phyloP scores from a whole-genome alignment of 768 basidiomycete genomes.

The Boletus sp. region DNA sequence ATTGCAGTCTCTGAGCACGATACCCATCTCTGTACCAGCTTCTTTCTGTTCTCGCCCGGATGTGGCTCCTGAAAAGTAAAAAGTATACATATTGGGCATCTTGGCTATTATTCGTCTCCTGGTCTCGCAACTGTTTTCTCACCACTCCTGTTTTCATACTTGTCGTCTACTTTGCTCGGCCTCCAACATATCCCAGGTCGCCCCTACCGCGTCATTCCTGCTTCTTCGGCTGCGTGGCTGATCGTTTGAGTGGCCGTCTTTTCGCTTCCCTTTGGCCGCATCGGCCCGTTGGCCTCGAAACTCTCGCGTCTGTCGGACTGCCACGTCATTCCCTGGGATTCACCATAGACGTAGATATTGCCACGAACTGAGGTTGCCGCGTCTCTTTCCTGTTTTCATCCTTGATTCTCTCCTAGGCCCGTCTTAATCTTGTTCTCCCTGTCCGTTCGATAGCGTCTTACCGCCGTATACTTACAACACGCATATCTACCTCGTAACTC shows the following conservation, averaged over 20 bases:
- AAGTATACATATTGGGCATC: conserved; percentile 36
- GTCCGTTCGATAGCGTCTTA: not conserved
- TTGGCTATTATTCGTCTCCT: conserved; percentile 27
- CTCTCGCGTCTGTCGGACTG: conserved; percentile 5
- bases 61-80: conserved; percentile 30
- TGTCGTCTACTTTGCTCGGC: conserved; percentile 18
- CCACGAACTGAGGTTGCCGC: conserved; percentile 4
- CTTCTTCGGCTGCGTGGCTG: conserved; percentile 10
- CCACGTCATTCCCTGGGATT: conserved; percentile 12
- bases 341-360: conserved; percentile 20
- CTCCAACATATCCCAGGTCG: conserved; percentile 37
- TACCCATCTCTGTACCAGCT: conserved; percentile 11
- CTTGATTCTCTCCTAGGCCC: conserved; percentile 1
- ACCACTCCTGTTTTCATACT: conserved; percentile 11
- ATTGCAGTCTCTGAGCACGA: not conserved
- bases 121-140: conserved; percentile 7
- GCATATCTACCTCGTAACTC: conserved; percentile 25
- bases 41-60: not conserved
- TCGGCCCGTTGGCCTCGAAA: conserved; percentile 1
- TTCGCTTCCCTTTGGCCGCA: conserved; percentile 1
- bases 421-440: conserved; percentile 23
- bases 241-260: not conserved
- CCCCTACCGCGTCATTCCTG: not conserved
- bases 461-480: conserved; percentile 18
- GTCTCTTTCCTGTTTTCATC: not conserved